Conservation (phyloP, 768 basidiomycete genomes). For the Tricholoma terreum region DNA sequence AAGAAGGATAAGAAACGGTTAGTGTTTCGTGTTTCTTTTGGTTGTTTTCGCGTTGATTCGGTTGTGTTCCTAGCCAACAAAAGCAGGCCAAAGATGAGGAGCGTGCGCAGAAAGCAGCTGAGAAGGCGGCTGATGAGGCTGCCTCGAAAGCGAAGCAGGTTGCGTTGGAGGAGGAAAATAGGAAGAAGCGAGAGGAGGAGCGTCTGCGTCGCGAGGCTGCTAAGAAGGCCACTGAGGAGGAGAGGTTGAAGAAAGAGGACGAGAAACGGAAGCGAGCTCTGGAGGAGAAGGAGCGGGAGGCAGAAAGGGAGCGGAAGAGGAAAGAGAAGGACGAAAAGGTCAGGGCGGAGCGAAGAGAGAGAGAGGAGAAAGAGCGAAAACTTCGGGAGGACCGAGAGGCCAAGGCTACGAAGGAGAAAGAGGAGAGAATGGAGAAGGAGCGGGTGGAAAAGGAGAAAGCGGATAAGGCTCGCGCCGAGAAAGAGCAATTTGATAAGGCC, state of each 20-base stretch:
- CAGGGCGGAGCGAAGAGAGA: slow-evolving; percentile 70
- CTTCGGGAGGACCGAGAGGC: slow-evolving; percentile 69
- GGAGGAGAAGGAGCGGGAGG: slow-evolving; percentile 79
- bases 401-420: slow-evolving; percentile 60
- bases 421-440: slow-evolving; percentile 49
- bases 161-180: slow-evolving; percentile 76
- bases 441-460: slow-evolving; percentile 41
- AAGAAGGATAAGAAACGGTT: slow-evolving; percentile 96
- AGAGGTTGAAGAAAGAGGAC: slow-evolving; percentile 79
- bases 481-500: slow-evolving; percentile 35
- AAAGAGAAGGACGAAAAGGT: slow-evolving; percentile 73
- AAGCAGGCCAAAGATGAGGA: slow-evolving; percentile 93
- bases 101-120: slow-evolving; percentile 76
- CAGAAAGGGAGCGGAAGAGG: slow-evolving; percentile 69
- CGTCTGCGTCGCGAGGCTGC: slow-evolving; percentile 71
- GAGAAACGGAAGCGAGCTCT: slow-evolving; percentile 71
- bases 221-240: slow-evolving; percentile 78
- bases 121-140: slow-evolving; percentile 84
- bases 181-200: slow-evolving; percentile 85
- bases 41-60: slow-evolving; percentile 6
- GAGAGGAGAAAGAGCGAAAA: slow-evolving; percentile 60
- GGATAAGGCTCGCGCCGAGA: slow-evolving; percentile 30
- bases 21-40: slow-evolving; percentile 17
- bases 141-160: slow-evolving; percentile 71
- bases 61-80: slow-evolving; percentile 60